phyloP scores from a whole-genome alignment of 495 filamentous ascomycete genomes.

The Penicillium verhagenii region DNA sequence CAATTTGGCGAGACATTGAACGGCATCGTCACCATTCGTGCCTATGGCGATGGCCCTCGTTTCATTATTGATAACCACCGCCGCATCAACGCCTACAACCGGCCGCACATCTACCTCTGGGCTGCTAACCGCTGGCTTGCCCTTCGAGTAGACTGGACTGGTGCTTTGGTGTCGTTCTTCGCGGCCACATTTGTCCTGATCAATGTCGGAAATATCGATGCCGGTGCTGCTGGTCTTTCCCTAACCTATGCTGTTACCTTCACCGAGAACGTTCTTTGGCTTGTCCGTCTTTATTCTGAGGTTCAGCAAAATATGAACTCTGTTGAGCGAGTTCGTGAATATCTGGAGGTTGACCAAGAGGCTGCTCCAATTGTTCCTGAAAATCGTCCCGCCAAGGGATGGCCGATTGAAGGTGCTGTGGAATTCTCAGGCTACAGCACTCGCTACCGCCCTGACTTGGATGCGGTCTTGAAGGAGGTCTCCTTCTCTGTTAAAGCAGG shows the following conservation, averaged over 20 bases:
- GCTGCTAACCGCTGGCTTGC: constrained; percentile 97
- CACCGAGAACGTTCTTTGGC: constrained; percentile 95
- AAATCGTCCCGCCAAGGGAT: constrained; percentile 70
- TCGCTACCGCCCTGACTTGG: constrained; percentile 83
- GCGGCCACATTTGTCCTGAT: constrained; percentile 88
- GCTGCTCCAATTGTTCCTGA: constrained; percentile 75
- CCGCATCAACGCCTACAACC: constrained; percentile 84
- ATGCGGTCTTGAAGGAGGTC: constrained; percentile 78
- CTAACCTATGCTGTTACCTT: constrained; percentile 98
- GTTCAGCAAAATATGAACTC: constrained; percentile 99
- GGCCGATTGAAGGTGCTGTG: constrained; percentile 84
- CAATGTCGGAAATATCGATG: constrained; percentile 81
- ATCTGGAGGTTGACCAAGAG: constrained; percentile 95
- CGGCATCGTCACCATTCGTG: constrained; percentile 96
- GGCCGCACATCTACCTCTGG: constrained; percentile 97
- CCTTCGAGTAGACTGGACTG: constrained; percentile 85
- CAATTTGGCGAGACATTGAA: constrained; percentile 96
- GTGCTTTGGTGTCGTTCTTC: constrained; percentile 91
- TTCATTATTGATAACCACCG: constrained; percentile 92
- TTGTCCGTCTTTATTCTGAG: constrained; percentile 89
- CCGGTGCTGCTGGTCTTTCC: constrained; percentile 92
- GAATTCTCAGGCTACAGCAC: constrained; percentile 87
- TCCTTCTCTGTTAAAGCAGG: constrained; percentile 81
- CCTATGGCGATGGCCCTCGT: constrained; percentile 90
- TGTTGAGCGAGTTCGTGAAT: constrained; percentile 97